A percentile compares a stretch with the other conserved stretches of the same genome.
These are phyloP conservation scores for Saussurea involucrata DNA, from an alignment of 129 eudicot species.

Conservation along the genomic window DNA sequence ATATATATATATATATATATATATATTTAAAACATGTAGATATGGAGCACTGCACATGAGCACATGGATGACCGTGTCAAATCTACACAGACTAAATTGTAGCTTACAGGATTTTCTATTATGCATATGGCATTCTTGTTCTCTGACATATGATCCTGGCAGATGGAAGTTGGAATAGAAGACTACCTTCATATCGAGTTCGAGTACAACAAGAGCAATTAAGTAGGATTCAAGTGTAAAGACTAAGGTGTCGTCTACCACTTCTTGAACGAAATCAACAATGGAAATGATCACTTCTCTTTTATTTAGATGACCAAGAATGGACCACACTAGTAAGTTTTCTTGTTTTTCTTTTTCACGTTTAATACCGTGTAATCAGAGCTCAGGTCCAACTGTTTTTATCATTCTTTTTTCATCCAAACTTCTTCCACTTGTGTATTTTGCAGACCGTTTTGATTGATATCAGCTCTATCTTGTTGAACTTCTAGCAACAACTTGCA, in stretches of 20 bases:
- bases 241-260: too few relatives aligned
- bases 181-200: too few relatives aligned
- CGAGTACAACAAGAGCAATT: conserved; percentile 93
- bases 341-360: background rate
- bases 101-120: background rate
- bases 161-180: too few relatives aligned
- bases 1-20: too few relatives aligned
- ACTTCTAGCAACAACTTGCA: background rate
- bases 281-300: background rate
- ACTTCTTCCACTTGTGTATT: background rate
- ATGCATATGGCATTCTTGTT: background rate
- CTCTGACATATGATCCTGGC: too few relatives aligned
- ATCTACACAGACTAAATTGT: background rate
- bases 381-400: background rate
- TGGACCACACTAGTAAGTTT: background rate
- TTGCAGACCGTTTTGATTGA: background rate
- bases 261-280: background rate
- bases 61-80: background rate
- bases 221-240: conserved; percentile 23
- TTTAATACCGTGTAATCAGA: background rate
- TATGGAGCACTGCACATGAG: background rate
- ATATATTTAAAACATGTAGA: background rate
- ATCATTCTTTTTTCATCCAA: background rate
- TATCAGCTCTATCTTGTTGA: background rate
- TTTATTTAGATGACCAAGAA: background rate